Evolutionary conservation across 495 filamentous ascomycete species (phyloP).

Genomic region (Aspergillus taichungensis): DNA sequence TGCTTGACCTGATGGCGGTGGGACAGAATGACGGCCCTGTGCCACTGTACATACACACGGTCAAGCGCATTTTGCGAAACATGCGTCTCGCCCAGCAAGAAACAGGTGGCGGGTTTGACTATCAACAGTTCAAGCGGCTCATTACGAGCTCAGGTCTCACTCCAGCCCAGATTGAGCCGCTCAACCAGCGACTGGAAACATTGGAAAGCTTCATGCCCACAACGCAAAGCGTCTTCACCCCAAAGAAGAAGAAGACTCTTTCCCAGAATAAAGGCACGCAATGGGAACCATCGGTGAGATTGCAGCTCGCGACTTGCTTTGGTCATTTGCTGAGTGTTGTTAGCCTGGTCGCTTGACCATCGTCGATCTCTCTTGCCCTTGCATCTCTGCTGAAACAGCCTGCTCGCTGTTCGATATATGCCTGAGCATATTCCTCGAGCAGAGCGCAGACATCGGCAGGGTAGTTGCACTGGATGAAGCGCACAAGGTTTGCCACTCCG

Average conservation of each 20-base stretch:
- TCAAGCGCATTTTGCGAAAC: constrained; percentile 51
- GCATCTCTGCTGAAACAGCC: constrained; percentile 54
- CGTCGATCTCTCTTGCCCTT: constrained; percentile 67
- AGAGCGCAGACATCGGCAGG: constrained; percentile 27
- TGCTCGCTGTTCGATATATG: constrained; percentile 65
- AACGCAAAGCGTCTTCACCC: constrained; percentile 3
- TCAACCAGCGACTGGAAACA: constrained; percentile 48
- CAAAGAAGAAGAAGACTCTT: no score
- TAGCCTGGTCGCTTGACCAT: constrained; percentile 56
- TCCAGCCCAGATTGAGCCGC: constrained; percentile 35
- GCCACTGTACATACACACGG: constrained; percentile 55
- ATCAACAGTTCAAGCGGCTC: constrained; percentile 37
- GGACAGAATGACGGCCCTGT: constrained; percentile 30
- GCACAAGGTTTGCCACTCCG: constrained; percentile 37
- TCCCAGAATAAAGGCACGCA: background rate
- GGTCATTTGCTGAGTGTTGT: background rate
- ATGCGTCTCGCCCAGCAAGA: constrained; percentile 42
- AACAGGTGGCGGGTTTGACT: constrained; percentile 37
- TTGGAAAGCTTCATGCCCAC: constrained; percentile 49
- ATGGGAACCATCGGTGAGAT: constrained; percentile 7
- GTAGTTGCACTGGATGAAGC: constrained; percentile 54
- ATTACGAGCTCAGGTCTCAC: constrained; percentile 30
- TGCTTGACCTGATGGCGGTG: constrained; percentile 63
- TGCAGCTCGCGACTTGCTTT: background rate
- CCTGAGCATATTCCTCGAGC: constrained; percentile 51